Conservation (phyloP, 2,329 filamentous ascomycete genomes). For the Aspergillus sp. region DNA sequence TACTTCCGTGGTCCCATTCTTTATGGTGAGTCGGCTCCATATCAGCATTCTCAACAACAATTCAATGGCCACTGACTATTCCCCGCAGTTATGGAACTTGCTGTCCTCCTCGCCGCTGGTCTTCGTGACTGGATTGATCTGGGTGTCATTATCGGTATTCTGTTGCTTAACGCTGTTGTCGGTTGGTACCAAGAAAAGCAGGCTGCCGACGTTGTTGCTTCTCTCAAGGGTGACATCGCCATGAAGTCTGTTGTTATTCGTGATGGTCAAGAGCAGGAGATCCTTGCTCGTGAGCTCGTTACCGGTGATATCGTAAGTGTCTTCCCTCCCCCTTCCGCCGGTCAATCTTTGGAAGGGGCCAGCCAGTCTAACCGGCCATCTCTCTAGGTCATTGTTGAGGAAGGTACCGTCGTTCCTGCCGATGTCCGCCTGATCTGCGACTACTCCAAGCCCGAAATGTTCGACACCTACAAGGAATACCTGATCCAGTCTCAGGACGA, state of each 20-base stretch:
- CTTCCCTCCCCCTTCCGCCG: neutral
- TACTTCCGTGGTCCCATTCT: slow-evolving; percentile 77
- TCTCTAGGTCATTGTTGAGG: slow-evolving; percentile 64
- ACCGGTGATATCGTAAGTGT: slow-evolving; percentile 69
- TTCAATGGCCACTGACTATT: slow-evolving; percentile 10
- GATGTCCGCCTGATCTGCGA: slow-evolving; percentile 72
- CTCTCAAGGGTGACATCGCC: slow-evolving; percentile 74
- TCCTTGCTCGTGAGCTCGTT: slow-evolving; percentile 70
- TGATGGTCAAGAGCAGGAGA: slow-evolving; percentile 65
- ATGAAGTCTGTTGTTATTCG: slow-evolving; percentile 70
- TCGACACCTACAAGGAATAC: slow-evolving; percentile 66
- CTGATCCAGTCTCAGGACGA: slow-evolving; percentile 61
- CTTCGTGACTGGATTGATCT: slow-evolving; percentile 75
- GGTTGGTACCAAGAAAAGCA: slow-evolving; percentile 83
- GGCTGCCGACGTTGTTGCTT: slow-evolving; percentile 73
- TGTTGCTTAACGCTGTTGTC: slow-evolving; percentile 71
- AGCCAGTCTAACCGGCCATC: slow-evolving; percentile 2
- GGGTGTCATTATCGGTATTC: slow-evolving; percentile 74
- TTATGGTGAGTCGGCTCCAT: slow-evolving; percentile 59
- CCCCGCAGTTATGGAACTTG: slow-evolving; percentile 67
- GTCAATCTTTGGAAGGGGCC: neutral
- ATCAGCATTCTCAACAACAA: too few species aligned
- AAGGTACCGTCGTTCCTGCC: slow-evolving; percentile 69
- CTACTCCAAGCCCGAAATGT: slow-evolving; percentile 67
- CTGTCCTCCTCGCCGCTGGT: slow-evolving; percentile 71